Percentiles rank a stretch among this genome's conserved stretches.
These are phyloP conservation scores for Fragaria nilgerrensis DNA, from an alignment of 306 rosid species.

Conservation along the genomic window DNA sequence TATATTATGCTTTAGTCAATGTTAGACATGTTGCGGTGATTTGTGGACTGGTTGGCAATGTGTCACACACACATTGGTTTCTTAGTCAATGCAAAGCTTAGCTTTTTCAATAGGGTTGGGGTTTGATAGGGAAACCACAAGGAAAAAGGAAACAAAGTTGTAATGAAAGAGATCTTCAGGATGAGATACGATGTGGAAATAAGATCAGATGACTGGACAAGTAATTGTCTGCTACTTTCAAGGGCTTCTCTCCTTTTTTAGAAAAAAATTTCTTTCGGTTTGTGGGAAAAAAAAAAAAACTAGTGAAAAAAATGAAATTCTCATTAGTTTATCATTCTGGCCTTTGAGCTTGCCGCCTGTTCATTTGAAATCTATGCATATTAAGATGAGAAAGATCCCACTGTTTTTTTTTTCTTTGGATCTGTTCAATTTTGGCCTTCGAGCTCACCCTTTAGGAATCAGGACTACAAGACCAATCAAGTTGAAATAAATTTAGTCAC, in stretches of 20 bases:
- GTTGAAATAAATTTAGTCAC: too few species aligned
- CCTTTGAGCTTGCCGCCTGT: background rate
- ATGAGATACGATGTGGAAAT: constrained; percentile 2
- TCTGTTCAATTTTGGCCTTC: too few species aligned
- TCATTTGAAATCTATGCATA: background rate
- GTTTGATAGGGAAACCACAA: background rate
- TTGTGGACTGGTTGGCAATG: background rate
- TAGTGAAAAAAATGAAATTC: background rate
- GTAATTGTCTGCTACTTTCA: too few species aligned
- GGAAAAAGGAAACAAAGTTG: constrained; percentile 1
- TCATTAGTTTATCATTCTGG: background rate
- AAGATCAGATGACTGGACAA: background rate
- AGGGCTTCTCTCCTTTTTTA: background rate
- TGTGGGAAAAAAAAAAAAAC: background rate
- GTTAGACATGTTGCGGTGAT: background rate
- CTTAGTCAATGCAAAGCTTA: background rate
- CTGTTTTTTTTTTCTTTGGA: too few species aligned
- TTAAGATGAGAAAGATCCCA: background rate
- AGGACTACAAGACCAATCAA: background rate
- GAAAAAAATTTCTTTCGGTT: background rate
- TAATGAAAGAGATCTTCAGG: background rate
- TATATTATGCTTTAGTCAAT: background rate
- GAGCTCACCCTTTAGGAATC: background rate
- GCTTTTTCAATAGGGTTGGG: background rate
- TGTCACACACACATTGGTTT: background rate